Evolutionary conservation across 139 green algal genomes (phyloP).

Genomic region (Mychonastes homosphaera): DNA sequence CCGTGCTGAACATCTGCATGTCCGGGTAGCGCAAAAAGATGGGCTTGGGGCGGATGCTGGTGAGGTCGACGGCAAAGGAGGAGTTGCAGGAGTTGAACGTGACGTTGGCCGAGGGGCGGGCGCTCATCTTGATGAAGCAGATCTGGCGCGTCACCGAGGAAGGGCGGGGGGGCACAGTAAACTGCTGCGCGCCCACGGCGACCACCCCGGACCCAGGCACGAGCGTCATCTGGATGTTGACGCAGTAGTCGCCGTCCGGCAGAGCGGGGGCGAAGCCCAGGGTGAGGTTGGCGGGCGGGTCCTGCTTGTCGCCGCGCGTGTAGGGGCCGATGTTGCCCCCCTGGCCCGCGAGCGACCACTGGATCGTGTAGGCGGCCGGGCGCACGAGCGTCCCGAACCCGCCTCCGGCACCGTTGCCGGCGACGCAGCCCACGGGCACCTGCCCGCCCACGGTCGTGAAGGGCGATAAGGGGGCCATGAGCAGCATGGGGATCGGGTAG

Average conservation of each 20-base stretch:
- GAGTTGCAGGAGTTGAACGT: constrained; percentile 24
- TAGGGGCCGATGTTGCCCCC: constrained; percentile 12
- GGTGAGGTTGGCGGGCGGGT: constrained; percentile 18
- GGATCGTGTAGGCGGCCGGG: constrained; percentile 16
- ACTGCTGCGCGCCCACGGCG: constrained; percentile 12
- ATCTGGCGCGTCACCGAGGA: constrained; percentile 15
- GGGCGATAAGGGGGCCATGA: constrained; percentile 16
- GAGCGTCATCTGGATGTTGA: constrained; percentile 21
- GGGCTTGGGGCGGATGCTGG: constrained; percentile 12
- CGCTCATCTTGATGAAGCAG: constrained; percentile 21
- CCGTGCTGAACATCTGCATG: constrained; percentile 16
- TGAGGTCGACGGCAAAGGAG: constrained; percentile 20
- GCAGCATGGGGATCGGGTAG: constrained; percentile 18
- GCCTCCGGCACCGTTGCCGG: background rate
- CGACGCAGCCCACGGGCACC: constrained; percentile 9
- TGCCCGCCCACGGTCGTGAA: constrained; percentile 13
- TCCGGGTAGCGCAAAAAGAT: constrained; percentile 3
- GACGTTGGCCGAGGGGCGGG: constrained; percentile 4
- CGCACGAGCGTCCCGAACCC: constrained; percentile 1
- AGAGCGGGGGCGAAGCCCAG: constrained; percentile 14
- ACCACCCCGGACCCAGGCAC: constrained; percentile 15
- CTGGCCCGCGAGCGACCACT: constrained; percentile 3
- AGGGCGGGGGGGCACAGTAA: constrained; percentile 7
- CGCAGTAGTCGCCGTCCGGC: constrained; percentile 22
- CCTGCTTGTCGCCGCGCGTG: constrained; percentile 20